Base-by-base conservation (phyloP, 2,329 filamentous ascomycete genomes). In the Colletotrichum sp. region DNA sequence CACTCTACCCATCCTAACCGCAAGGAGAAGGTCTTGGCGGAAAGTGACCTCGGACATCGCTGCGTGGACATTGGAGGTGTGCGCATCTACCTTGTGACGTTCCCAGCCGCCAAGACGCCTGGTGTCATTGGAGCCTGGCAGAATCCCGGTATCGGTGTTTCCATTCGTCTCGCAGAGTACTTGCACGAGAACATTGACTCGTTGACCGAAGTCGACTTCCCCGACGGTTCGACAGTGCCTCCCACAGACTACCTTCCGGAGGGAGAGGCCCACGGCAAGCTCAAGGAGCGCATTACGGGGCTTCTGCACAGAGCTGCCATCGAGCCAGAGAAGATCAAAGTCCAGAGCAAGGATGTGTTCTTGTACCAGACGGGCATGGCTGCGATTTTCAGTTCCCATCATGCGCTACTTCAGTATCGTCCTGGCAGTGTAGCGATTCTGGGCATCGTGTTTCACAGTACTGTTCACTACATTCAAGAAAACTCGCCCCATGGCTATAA, bases 291-390 rank as follows among this genome's bases (percentile, higher is more conserved):
- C 8, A 86, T 91, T 66, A 79, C 82, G 2, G 81, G 82, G 4
- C 80, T 90, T 15, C 78, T 89, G 16, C 84, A 85, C 70, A 84
- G 87, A 7, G 87, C 85, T 1, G 81, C 87, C 2, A 80, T 83
- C 28, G 79, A 84, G 8, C 74, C 80, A 2, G 78, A 78, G 8
- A 78, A 80, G n/a, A 71, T 78, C 66, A 78, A 78, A 64, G 80
- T 83, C 2, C 70, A n/a, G 1, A 71, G 78, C 6, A 82, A 83
- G 5, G 89, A 92, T 76, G 86, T 92, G 2, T 90, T 85, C 66
- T 82, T 92, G 24, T 91, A 89, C 78, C 86, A 87, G 7, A 88
- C 88, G 0, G 90, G 90, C 30, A 92, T 92, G 90, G 87, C 87
- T 1, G 85, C 87, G 30, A 87, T 92, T 13, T 89, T 86, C 71